phyloP scores from a whole-genome alignment of 2,329 filamentous ascomycete species.

The Thelonectria rubi region DNA sequence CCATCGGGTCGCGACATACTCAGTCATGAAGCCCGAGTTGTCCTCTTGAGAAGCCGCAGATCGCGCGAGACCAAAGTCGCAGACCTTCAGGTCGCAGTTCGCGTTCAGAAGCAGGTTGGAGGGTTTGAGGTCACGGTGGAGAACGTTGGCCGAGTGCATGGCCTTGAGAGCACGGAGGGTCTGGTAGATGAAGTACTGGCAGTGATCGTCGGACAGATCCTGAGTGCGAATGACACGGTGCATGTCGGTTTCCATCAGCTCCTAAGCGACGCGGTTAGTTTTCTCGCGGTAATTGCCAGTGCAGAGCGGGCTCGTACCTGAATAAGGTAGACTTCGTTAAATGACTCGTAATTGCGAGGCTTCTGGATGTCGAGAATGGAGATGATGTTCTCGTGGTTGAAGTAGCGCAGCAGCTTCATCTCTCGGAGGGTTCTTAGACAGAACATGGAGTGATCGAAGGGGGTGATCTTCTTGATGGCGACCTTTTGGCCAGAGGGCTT shows the following conservation, averaged over 20 bases:
- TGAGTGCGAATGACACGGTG: slow-evolving; percentile 98
- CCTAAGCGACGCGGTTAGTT: slow-evolving; percentile 58
- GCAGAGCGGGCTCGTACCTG: slow-evolving; percentile 68
- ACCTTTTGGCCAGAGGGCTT: slow-evolving; percentile 99
- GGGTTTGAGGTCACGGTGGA: slow-evolving; percentile 96
- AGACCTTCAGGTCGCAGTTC: slow-evolving; percentile 99
- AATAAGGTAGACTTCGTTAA: slow-evolving; percentile 98
- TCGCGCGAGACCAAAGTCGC: slow-evolving; percentile 95
- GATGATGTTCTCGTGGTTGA: slow-evolving; percentile 99
- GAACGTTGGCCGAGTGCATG: slow-evolving; percentile 98
- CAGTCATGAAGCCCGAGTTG: slow-evolving; percentile 99
- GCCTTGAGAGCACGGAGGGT: slow-evolving; percentile 96
- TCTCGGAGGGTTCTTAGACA: slow-evolving; percentile 94
- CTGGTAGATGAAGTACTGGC: slow-evolving; percentile 99
- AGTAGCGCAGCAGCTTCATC: slow-evolving; percentile 98
- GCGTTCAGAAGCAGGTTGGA: slow-evolving; percentile 97
- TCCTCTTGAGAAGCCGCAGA: slow-evolving; percentile 97
- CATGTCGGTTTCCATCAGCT: slow-evolving; percentile 99
- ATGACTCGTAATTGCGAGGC: slow-evolving; percentile 92
- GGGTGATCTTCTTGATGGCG: slow-evolving; percentile 99
- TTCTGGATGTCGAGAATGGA: slow-evolving; percentile 99
- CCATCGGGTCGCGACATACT: slow-evolving; percentile 99
- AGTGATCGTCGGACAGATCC: slow-evolving; percentile 98
- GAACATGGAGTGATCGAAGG: slow-evolving; percentile 99
- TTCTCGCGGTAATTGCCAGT: slow-evolving; percentile 4